Evolutionary conservation across 768 basidiomycete genomes (phyloP), one percentile per base, ranked within the genome.

Genomic region (Galerina sulciceps): DNA sequence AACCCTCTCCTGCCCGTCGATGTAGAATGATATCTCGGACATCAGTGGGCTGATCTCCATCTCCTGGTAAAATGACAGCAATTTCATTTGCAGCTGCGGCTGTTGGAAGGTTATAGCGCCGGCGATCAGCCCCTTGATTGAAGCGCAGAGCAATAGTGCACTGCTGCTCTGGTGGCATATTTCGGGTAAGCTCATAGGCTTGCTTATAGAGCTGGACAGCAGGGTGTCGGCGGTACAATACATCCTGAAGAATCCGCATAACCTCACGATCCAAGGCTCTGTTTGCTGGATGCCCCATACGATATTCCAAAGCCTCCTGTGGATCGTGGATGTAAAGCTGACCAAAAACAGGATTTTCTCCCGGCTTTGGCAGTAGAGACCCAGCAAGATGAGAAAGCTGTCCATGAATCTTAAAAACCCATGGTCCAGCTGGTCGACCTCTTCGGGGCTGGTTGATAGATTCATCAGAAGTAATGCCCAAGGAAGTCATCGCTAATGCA

Each of bases 91-190:
- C n/a, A 20, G 42, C 41, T 22, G 53, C 45, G 6, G 26, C 26
- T 50, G 73, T 76, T 2, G 82, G 81, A 0, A 78, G 62, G 60
- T 83, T 83, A 54, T 83, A 81, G 14, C 70, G 52, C 3, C 76
- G 66, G 0, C 43, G 61, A 66, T 83, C 79, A 44, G 47, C 35
- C 0, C 41, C 52, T 34, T 59, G 48, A 20, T 47, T 35, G 48
- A 69, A 45, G 17, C 61, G 57, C 13, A 73, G 56, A 4, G 53
- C 53, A 55, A 60, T 43, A 6, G 40, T 45, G 20, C 47, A 50
- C 6, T 55, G 40, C 14, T 55, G n/a, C 5, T 26, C 4, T 26
- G 26, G 26, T 26, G 26, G 26, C 26, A 50, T 13, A 38, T 55
- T n/a, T 10, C 45, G 6, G 14, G 57, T 53, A n/a, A 64, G 31